Evolutionary conservation across 2,329 filamentous ascomycete genomes (phyloP), one percentile per base, ranked within the genome.

Genomic region (Aspergillus brasiliensis): DNA sequence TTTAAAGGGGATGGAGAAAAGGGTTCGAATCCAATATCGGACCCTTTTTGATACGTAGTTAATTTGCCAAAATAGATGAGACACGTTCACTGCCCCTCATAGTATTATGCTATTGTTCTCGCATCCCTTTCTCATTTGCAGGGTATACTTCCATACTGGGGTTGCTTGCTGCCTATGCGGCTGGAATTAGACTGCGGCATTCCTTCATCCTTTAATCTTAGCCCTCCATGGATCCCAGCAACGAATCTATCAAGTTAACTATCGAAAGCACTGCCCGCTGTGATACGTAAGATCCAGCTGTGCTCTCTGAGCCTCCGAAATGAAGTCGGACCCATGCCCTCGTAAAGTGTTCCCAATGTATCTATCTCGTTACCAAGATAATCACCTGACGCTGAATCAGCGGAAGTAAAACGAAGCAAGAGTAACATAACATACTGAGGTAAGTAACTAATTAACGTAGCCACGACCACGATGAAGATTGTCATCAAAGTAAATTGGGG

Each of bases 171-270:
- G 51, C 37, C 51, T 44, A 37, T 23, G 52, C 8, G 25, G 21
- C 10, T 17, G 37, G 25, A 23, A 42, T 28, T 42, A 19, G 17
- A 17, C 51, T 42, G 37, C 51, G 27, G 37, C 37, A 54, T 54
- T 54, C 38, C 51, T 42, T 54, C 51, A n/a, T 37, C 52, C 52
- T 55, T 55, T 46, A 55, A 46, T 55, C 42, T 54, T 21, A 46
- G 23, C 15, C 7, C 23, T n/a, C 31, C 31, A 34, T 15, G 13
- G 5, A 34, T 34, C 31, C 31, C 31, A 34, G 31, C 31, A 34
- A 34, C 31, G 31, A 34, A 34, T 40, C 10, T 23, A 38, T n/a
- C 37, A 42, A 5, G 15, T 2, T 34, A 15, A 44, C 40, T 44
- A 44, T 27, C 8, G 37, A 54, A 27, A 44, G 28, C 23, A 54